Conservation (phyloP, 768 basidiomycete genomes). For the Tubosaeta sp. region DNA sequence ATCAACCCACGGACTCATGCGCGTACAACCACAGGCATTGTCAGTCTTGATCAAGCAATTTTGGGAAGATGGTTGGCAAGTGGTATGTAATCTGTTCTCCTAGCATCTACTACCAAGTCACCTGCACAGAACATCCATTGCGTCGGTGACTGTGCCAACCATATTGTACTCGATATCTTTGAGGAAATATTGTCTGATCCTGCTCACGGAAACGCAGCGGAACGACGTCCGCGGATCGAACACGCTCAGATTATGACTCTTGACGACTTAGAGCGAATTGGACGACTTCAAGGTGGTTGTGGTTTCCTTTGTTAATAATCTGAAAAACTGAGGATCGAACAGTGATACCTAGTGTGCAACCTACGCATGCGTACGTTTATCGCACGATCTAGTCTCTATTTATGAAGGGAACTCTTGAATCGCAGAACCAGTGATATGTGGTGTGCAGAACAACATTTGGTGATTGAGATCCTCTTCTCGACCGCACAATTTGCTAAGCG, state of each 20-base stretch:
- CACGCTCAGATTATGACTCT: slow-evolving; percentile 85
- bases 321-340: not conserved
- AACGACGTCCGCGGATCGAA: slow-evolving; percentile 77
- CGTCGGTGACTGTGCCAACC: slow-evolving; percentile 86
- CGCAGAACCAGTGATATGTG: slow-evolving; percentile 83
- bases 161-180: slow-evolving; percentile 78
- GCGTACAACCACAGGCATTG: slow-evolving; percentile 50
- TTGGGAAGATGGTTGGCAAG: slow-evolving; percentile 76
- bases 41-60: slow-evolving; percentile 53
- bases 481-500: not conserved
- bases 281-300: slow-evolving; percentile 64
- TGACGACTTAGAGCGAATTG: slow-evolving; percentile 66
- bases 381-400: not conserved
- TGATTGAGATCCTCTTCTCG: slow-evolving; percentile 21
- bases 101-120: not conserved
- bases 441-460: slow-evolving; percentile 82
- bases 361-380: slow-evolving; percentile 74
- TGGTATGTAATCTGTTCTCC: slow-evolving; percentile 46
- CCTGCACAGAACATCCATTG: slow-evolving; percentile 73
- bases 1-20: slow-evolving; percentile 65
- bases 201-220: slow-evolving; percentile 23
- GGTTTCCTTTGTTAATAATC: not conserved
- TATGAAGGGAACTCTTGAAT: not conserved
- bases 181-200: slow-evolving; percentile 49
- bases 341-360: slow-evolving; percentile 93